Evolutionary conservation across 2,329 filamentous ascomycete genomes (phyloP), one percentile per base, ranked within the genome.

Genomic region (Tolypocladium nubicola): DNA sequence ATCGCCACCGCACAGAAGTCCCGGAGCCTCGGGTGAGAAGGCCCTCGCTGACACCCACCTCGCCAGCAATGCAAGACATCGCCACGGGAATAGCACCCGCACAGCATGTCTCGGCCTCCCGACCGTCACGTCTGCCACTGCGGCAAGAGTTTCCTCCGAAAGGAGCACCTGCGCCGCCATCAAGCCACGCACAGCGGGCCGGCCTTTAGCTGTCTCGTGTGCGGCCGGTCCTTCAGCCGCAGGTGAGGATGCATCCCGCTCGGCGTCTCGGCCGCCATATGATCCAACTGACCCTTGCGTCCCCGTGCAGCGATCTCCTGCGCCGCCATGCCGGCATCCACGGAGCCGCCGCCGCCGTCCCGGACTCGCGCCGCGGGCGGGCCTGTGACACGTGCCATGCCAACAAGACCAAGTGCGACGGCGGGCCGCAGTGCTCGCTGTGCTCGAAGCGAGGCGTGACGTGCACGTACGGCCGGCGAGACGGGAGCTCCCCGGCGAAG

Each of bases 351-450:
- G 59, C 65, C 2, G 59, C 64, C 1, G 60, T 62, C 2, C 67
- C 68, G 7, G 67, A 70, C 35, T 64, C 66, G 6, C 67, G 74
- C 52, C 69, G 68, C 30, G 71, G 71, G 35, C 67, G 69, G 9
- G 75, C 76, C 11, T 78, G 76, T 53, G 68, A 75, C 60, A 67
- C 71, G 8, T 78, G 75, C 35, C 75, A 75, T 53, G 64, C 70
- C n/a, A 75, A 72, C 58, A 78, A 77, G 63, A 75, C 71, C 2
- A 76, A 74, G 58, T 77, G 75, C 54, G 70, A 75, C 57, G 75
- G 75, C 1, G 71, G 72, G 14, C 57, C 63, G 1, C 67, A 66
- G 30, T 77, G 75, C 50, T 68, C 70, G 1, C 69, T 73, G 2
- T 77, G 75, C 52, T 60, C 61, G 5, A 76, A 74, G 60, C 68